Conservation (phyloP, 768 basidiomycete genomes). For the Mycena vitilis region DNA sequence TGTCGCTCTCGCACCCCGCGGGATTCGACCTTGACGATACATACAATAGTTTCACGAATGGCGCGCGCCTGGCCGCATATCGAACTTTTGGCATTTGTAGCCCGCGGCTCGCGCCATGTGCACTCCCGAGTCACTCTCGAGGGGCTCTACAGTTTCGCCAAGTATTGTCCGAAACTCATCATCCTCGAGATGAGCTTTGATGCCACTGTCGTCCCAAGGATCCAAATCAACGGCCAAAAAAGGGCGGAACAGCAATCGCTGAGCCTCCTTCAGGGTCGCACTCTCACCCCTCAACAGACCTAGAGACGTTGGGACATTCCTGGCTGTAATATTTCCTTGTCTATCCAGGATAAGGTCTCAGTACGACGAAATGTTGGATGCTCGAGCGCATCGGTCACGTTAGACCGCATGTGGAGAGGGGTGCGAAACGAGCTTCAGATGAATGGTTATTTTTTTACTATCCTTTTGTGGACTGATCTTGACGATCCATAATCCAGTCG, state of each 20-base stretch:
- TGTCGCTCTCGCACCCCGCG: not conserved
- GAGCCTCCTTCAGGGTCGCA: not conserved
- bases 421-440: not conserved
- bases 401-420: not conserved
- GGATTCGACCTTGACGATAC: conserved; percentile 6
- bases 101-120: not conserved
- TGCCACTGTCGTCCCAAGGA: conserved; percentile 5
- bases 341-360: not conserved
- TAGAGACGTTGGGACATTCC: not conserved
- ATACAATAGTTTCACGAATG: not conserved
- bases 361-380: not conserved
- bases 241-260: not conserved
- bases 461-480: too few relatives aligned
- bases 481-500: too few relatives aligned
- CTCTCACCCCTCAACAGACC: conserved; percentile 5
- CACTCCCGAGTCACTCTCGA: conserved; percentile 2
- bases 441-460: too few relatives aligned
- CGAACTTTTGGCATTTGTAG: not conserved
- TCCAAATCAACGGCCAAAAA: not conserved
- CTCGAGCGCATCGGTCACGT: not conserved
- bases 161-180: not conserved
- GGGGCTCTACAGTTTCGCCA: not conserved
- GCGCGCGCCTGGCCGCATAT: conserved; percentile 15
- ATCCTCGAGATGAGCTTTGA: conserved; percentile 3
- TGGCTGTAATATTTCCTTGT: not conserved